These are phyloP conservation scores for Coemansia sp. DNA, from an alignment of 192 early-diverging fungal genomes.

Conservation along the genomic window DNA sequence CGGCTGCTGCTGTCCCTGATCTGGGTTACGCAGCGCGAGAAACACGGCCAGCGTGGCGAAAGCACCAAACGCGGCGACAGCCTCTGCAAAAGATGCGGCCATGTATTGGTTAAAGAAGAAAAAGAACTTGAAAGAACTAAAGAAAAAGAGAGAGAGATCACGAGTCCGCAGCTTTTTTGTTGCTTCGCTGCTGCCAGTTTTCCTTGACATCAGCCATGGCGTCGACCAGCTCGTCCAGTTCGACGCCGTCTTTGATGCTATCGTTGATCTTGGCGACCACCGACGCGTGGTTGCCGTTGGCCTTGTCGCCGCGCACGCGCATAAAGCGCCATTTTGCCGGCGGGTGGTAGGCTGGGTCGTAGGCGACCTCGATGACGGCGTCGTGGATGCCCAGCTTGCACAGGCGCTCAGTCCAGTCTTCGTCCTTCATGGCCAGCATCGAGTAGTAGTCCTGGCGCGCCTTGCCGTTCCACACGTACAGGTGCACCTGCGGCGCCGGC, in stretches of 20 bases:
- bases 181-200: conserved; percentile 36
- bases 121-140: too few species aligned
- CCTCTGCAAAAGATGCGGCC: too few species aligned
- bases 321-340: conserved; percentile 67
- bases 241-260: conserved; percentile 75
- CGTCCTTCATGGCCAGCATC: conserved; percentile 57
- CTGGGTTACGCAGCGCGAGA: conserved; percentile 6
- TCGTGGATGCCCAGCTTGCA: conserved; percentile 53
- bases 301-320: conserved; percentile 81
- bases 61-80: too few species aligned
- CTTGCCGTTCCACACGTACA: conserved; percentile 57
- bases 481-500: conserved; percentile 46
- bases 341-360: conserved; percentile 53
- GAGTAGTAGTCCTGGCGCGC: conserved; percentile 49
- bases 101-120: too few species aligned
- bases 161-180: too few species aligned
- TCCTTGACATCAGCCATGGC: conserved; percentile 6
- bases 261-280: conserved; percentile 62
- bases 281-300: conserved; percentile 63
- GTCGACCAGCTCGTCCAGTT: conserved; percentile 17
- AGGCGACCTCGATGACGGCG: conserved; percentile 65
- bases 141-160: too few species aligned
- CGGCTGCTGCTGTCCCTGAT: not conserved
- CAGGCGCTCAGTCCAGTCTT: conserved; percentile 56
- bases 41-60: conserved; percentile 18